Evolutionary conservation across 768 basidiomycete genomes (phyloP).

Genomic region (Pholiota molesta): DNA sequence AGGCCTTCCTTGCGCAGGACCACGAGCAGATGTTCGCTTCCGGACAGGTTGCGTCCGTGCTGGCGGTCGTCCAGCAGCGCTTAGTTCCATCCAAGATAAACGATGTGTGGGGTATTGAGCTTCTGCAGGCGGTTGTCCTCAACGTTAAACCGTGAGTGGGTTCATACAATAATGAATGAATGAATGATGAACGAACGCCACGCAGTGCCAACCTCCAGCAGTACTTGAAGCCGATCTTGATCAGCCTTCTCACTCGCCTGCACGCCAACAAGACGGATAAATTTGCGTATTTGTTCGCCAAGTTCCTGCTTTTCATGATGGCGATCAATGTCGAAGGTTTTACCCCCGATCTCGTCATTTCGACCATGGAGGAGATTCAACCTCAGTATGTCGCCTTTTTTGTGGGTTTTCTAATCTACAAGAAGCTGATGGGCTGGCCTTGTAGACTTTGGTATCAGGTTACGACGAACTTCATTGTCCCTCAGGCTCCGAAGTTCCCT

Average conservation of each 20-base stretch:
- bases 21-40: conserved; percentile 63
- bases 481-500: conserved; percentile 80
- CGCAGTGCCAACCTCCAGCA: conserved; percentile 63
- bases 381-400: conserved; percentile 60
- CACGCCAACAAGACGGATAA: conserved; percentile 89
- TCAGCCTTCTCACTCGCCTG: conserved; percentile 83
- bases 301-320: conserved; percentile 76
- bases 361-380: conserved; percentile 83
- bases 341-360: conserved; percentile 78
- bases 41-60: conserved; percentile 74
- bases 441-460: conserved; percentile 77
- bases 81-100: conserved; percentile 86
- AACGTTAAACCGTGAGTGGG: conserved; percentile 71
- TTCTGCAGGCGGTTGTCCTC: conserved; percentile 77
- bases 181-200: background rate
- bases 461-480: conserved; percentile 72
- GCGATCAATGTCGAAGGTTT: conserved; percentile 76
- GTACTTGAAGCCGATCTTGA: conserved; percentile 73
- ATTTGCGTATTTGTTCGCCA: conserved; percentile 80
- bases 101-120: conserved; percentile 90
- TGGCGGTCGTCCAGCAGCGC: conserved; percentile 90
- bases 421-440: background rate
- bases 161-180: background rate
- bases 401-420: too few relatives aligned
- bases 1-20: conserved; percentile 80